phyloP scores from a whole-genome alignment of 2,329 filamentous ascomycete genomes.

The Byssothecium circinans region DNA sequence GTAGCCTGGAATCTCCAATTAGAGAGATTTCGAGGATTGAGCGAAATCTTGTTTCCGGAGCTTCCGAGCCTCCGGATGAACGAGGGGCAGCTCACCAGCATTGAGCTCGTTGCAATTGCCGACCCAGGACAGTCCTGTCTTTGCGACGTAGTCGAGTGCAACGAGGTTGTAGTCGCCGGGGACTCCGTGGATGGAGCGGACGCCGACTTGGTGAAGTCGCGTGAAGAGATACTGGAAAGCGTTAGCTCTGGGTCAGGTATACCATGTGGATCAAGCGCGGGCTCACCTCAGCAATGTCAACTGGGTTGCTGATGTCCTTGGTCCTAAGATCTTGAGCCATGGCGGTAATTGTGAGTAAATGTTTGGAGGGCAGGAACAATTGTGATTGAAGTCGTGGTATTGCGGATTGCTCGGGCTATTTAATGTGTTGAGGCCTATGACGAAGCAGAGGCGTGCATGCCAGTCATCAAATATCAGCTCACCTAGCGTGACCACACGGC shows the following conservation, averaged over 20 bases:
- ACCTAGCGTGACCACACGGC: constrained; percentile 13
- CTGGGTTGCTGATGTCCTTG: constrained; percentile 46
- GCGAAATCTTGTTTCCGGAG: constrained; percentile 6
- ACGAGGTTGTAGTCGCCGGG: constrained; percentile 49
- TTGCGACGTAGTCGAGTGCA: constrained; percentile 60
- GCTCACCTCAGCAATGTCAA: constrained; percentile 61
- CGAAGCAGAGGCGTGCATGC: not conserved
- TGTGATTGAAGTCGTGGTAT: too few relatives aligned
- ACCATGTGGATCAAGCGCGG: not conserved
- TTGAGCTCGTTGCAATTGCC: constrained; percentile 66
- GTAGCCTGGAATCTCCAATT: constrained; percentile 40
- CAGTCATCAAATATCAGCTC: constrained; percentile 8
- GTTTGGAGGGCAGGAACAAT: not conserved
- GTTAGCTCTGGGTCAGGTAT: constrained; percentile 8
- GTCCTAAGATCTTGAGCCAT: constrained; percentile 47
- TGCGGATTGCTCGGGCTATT: too few relatives aligned
- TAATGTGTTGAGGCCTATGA: constrained; percentile 5
- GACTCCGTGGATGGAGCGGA: constrained; percentile 52
- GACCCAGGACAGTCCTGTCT: constrained; percentile 59
- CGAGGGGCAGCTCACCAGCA: constrained; percentile 46
- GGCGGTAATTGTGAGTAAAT: constrained; percentile 8
- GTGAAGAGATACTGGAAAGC: constrained; percentile 41
- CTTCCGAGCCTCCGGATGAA: constrained; percentile 7
- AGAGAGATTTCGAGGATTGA: constrained; percentile 8
- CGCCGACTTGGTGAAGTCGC: constrained; percentile 48